phyloP scores from a whole-genome alignment of 768 basidiomycete species.

The Coprinellus aureogranulatus region DNA sequence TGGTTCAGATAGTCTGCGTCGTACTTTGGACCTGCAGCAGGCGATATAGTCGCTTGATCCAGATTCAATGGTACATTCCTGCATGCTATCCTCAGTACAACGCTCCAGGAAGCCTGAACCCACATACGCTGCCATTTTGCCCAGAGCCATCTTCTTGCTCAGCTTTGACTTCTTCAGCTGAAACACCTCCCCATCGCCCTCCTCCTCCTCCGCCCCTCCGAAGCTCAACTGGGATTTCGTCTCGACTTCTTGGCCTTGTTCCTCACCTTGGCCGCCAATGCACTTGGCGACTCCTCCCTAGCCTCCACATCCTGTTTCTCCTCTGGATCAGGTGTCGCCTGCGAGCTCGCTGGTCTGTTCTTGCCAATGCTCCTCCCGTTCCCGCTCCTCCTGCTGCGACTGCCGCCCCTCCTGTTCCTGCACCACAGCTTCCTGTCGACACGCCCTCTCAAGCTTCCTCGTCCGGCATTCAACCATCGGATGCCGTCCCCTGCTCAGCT shows the following conservation, averaged over 20 bases:
- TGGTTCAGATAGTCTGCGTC: conserved; percentile 65
- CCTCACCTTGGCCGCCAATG: conserved; percentile 65
- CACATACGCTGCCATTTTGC: conserved; percentile 52
- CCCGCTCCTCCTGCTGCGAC: too few species aligned
- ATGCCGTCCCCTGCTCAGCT: too few species aligned
- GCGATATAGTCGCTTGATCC: conserved; percentile 56
- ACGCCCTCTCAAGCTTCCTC: too few species aligned
- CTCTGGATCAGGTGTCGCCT: conserved; percentile 36
- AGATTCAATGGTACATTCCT: conserved; percentile 48
- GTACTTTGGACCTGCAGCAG: conserved; percentile 61
- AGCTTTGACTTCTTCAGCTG: conserved; percentile 79
- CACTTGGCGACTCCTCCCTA: conserved; percentile 51
- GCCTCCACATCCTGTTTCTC: conserved; percentile 11
- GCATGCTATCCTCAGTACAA: conserved; percentile 10
- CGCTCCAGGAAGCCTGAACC: conserved; percentile 1
- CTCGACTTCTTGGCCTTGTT: conserved; percentile 66
- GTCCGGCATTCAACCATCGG: too few species aligned
- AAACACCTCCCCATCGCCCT: conserved; percentile 62
- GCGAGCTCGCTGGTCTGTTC: conserved; percentile 39
- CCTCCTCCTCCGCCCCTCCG: conserved; percentile 62
- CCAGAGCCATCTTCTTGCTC: conserved; percentile 62
- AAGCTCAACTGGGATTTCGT: conserved; percentile 75
- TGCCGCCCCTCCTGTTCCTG: too few species aligned
- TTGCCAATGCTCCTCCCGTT: too few species aligned
- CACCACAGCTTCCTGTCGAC: too few species aligned